Base-by-base conservation (phyloP, 768 basidiomycete genomes). In the Chalciporus sphaerocephalus region DNA sequence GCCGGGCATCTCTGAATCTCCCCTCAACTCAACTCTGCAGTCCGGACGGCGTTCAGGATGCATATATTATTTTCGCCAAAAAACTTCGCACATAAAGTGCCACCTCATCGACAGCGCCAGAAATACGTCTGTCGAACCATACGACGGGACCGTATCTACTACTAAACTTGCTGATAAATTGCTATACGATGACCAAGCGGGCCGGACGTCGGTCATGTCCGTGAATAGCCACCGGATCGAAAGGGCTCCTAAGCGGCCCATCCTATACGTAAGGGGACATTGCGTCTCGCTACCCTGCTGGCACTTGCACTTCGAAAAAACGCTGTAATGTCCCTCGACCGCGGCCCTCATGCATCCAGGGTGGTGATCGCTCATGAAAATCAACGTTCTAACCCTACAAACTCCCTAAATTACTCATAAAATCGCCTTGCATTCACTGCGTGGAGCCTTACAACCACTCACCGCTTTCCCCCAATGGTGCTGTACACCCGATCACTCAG, bases 161-260 rank as follows among this genome's bases (percentile, higher is more conserved):
- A 55, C 57, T 53, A 59, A 59, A 50, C 41, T 8, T 0, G 57
- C 36, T 59, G 48, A 58, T 48, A 12, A 1, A 16, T 8, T 46
- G 43, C 42, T 4, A 6, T 13, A 33, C 5, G 32, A 13, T 33
- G 16, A 12, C 32, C 32, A 33, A 33, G 5, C 15, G 16, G 32
- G 32, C 32, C n/a, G n/a, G n/a, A n/a, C n/a, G n/a, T n/a, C n/a
- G n/a, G n/a, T n/a, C n/a, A n/a, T n/a, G n/a, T n/a, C n/a, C n/a
- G n/a, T n/a, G n/a, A n/a, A 35, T 35, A 35, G 8, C 11, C 28
- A 28, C 28, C 28, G 28, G 28, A 28, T 28, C 28, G 28, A n/a
- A n/a, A n/a, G 9, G 5, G 13, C 2, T 25, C 7, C 7, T 5
- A 8, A 7, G 24, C 5, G 24, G 7, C 24, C 24, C 24, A 25